phyloP scores from a whole-genome alignment of 495 filamentous ascomycete species.

The Physcia stellaris region DNA sequence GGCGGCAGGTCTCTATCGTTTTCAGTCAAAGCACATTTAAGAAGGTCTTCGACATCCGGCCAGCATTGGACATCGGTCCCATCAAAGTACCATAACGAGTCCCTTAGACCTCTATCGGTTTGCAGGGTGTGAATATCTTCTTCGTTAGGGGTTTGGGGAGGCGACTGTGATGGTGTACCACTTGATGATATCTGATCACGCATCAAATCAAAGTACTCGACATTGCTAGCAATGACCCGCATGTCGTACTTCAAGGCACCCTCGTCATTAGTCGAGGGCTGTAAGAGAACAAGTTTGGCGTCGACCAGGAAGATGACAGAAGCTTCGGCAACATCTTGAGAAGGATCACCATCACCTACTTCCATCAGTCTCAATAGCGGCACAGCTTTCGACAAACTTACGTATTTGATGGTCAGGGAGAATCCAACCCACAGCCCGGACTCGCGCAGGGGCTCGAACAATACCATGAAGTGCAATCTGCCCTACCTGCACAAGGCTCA shows the following conservation, averaged over 20 bases:
- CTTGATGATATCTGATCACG: slow-evolving; percentile 60
- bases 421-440: slow-evolving; percentile 91
- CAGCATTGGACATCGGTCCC: slow-evolving; percentile 69
- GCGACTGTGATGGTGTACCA: slow-evolving; percentile 29
- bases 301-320: slow-evolving; percentile 91
- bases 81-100: slow-evolving; percentile 93
- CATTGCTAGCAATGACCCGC: slow-evolving; percentile 87
- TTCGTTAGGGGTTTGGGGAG: slow-evolving; percentile 37
- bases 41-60: slow-evolving; percentile 80
- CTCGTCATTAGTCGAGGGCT: slow-evolving; percentile 63
- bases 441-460: slow-evolving; percentile 80
- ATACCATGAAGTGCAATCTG: slow-evolving; percentile 97
- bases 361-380: slow-evolving; percentile 6
- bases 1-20: slow-evolving; percentile 29
- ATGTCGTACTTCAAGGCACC: slow-evolving; percentile 93
- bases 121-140: slow-evolving; percentile 32
- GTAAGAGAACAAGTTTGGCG: slow-evolving; percentile 85
- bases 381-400: slow-evolving; percentile 21
- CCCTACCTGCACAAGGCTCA: slow-evolving; percentile 80
- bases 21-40: slow-evolving; percentile 51
- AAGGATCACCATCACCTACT: slow-evolving; percentile 73
- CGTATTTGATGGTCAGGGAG: slow-evolving; percentile 80
- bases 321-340: slow-evolving; percentile 88
- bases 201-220: slow-evolving; percentile 89
- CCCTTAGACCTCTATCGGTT: slow-evolving; percentile 44